Conservation (phyloP, 2,329 filamentous ascomycete genomes). For the Dactylellina cionopaga region DNA sequence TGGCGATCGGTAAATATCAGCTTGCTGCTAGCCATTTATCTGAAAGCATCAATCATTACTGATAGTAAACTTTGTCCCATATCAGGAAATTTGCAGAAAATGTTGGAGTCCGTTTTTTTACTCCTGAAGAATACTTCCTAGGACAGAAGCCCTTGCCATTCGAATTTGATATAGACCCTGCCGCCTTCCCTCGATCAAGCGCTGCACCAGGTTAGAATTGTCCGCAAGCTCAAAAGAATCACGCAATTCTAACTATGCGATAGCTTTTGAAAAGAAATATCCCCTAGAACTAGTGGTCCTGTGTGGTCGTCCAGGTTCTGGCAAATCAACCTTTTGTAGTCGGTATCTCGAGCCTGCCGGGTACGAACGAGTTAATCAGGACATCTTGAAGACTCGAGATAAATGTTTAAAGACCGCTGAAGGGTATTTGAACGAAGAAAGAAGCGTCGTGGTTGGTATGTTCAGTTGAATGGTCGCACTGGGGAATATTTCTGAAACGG, state of each 20-base stretch:
- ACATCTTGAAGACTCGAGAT: constrained; percentile 78
- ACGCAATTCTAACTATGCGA: background rate
- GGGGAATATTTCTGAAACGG: no score
- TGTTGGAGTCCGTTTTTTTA: constrained; percentile 79
- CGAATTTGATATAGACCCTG: constrained; percentile 76
- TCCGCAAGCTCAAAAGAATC: background rate
- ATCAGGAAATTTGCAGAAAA: constrained; percentile 86
- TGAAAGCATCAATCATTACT: background rate
- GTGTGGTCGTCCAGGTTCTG: constrained; percentile 86
- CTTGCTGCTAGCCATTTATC: background rate
- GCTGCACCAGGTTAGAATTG: constrained; percentile 14
- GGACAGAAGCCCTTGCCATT: constrained; percentile 73
- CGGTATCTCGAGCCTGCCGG: constrained; percentile 78
- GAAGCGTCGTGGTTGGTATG: constrained; percentile 79
- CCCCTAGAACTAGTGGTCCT: constrained; percentile 81
- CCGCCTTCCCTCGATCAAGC: constrained; percentile 59
- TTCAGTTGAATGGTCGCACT: no score
- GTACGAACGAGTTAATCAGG: constrained; percentile 90
- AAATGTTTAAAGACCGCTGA: constrained; percentile 76
- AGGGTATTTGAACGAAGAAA: constrained; percentile 71
- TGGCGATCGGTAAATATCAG: constrained; percentile 54
- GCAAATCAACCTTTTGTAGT: constrained; percentile 93
- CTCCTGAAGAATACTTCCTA: constrained; percentile 92
- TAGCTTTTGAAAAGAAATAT: constrained; percentile 68
- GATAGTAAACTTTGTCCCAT: constrained; percentile 44